A percentile compares a stretch with the other conserved stretches of the same genome.
phyloP scores from a whole-genome alignment of 2,329 filamentous ascomycete species.

The Myriosclerotinia scirpicola region DNA sequence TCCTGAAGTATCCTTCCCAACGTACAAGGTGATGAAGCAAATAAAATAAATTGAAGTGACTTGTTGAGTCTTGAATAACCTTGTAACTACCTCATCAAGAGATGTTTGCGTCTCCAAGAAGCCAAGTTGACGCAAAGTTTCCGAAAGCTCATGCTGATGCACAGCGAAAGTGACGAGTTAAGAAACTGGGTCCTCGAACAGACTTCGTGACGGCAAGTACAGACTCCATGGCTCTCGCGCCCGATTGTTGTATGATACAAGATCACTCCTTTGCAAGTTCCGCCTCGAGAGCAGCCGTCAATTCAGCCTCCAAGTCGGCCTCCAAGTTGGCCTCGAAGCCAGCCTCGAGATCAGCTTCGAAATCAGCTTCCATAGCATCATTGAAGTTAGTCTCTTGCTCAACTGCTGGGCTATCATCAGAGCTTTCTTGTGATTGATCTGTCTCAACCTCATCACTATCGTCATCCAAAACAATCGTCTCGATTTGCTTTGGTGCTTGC shows the following conservation, averaged over 20 bases:
- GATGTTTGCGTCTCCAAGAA: background rate
- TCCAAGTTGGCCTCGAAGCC: background rate
- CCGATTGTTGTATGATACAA: background rate
- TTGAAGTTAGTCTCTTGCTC: background rate
- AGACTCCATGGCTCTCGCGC: background rate
- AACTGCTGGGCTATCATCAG: background rate
- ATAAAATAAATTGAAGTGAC: background rate
- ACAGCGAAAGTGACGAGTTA: background rate
- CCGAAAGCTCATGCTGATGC: background rate
- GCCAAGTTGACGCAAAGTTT: background rate
- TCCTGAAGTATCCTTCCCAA: background rate
- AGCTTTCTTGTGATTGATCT: constrained; percentile 9
- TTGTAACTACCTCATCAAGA: background rate
- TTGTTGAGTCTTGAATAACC: background rate
- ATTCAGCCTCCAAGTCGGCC: constrained; percentile 1
- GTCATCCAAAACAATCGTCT: constrained; percentile 15
- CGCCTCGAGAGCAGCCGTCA: constrained; percentile 4
- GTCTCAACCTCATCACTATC: background rate
- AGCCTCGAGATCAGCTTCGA: background rate
- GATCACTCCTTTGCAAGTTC: background rate
- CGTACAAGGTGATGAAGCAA: background rate
- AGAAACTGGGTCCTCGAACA: no score
- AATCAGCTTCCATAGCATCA: background rate
- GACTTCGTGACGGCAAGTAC: background rate
- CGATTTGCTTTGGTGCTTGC: background rate